Percentiles rank a stretch among this genome's conserved stretches.
Conservation (phyloP, 2,329 filamentous ascomycete genomes). For the Diaporthe sp. region DNA sequence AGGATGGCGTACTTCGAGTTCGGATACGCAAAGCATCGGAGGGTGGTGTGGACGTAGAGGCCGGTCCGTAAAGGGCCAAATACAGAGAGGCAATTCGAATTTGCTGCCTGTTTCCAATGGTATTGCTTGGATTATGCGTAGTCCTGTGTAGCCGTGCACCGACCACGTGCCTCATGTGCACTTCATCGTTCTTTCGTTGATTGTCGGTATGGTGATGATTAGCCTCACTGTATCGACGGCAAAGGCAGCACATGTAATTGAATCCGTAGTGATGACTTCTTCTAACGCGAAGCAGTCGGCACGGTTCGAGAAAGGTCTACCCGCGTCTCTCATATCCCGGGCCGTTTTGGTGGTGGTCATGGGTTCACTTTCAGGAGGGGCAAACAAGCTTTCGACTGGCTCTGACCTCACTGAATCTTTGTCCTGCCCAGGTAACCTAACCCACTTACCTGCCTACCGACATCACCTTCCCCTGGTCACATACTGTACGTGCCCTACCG, state of each 20-base stretch:
- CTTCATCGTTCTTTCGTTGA: background rate
- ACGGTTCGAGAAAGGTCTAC: background rate
- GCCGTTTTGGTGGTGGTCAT: constrained; percentile 32
- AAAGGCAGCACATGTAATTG: background rate
- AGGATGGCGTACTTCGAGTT: constrained; percentile 15
- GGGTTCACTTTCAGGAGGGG: constrained; percentile 25
- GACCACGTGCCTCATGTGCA: background rate
- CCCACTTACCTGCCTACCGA: constrained; percentile 16
- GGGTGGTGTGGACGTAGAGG: constrained; percentile 13
- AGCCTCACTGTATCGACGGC: background rate
- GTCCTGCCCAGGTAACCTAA: constrained; percentile 20
- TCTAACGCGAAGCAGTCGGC: background rate
- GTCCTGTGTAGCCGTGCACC: background rate
- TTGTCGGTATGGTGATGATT: background rate
- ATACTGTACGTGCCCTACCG: background rate
- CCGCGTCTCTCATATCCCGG: background rate
- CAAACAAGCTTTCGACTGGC: constrained; percentile 18
- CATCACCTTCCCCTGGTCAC: constrained; percentile 14
- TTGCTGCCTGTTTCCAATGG: background rate
- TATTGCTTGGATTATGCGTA: background rate
- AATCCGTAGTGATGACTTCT: background rate
- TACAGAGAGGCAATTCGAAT: constrained; percentile 29
- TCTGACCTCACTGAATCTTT: constrained; percentile 35
- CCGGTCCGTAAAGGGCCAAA: constrained; percentile 13
- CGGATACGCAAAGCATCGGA: constrained; percentile 27